Conservation (phyloP, 805 yeast species). For the Candida maltosa region DNA sequence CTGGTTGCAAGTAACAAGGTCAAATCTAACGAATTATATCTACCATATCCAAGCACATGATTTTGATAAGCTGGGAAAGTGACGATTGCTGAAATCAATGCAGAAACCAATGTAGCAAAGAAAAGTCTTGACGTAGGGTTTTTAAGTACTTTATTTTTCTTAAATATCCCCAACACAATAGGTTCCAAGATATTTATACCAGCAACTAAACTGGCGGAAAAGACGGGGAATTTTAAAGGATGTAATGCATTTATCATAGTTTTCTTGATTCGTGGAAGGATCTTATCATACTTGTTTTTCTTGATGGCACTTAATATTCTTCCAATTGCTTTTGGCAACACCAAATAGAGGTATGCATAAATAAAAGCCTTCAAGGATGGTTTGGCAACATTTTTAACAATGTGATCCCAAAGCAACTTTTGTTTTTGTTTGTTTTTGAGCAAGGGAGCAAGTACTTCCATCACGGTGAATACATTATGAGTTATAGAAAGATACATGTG, state of each 20-base stretch:
- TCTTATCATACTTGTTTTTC: slow-evolving; percentile 12
- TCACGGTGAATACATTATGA: no score
- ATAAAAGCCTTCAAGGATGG: slow-evolving; percentile 32
- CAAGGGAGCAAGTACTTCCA: no score
- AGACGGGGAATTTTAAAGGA: slow-evolving; percentile 30
- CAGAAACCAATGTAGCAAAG: slow-evolving; percentile 23
- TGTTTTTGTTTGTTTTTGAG: no score
- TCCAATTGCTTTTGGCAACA: slow-evolving; percentile 26
- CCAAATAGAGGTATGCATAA: slow-evolving; percentile 31
- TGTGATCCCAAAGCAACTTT: no score
- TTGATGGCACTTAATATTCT: slow-evolving; percentile 12
- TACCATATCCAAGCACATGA: slow-evolving; percentile 23
- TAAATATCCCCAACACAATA: slow-evolving; percentile 10
- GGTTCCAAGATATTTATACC: slow-evolving; percentile 30
- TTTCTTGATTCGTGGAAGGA: slow-evolving; percentile 15
- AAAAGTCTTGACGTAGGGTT: slow-evolving; percentile 9
- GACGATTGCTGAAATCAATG: slow-evolving; percentile 23
- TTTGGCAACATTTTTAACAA: slow-evolving; percentile 12
- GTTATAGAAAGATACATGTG: no score
- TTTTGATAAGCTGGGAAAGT: slow-evolving; percentile 31
- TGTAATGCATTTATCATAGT: slow-evolving; percentile 22
- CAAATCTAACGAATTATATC: slow-evolving; percentile 32
- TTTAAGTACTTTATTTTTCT: slow-evolving; percentile 1
- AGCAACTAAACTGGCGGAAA: slow-evolving; percentile 30
- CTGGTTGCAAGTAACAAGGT: slow-evolving; percentile 34